These are phyloP conservation scores for Thermochaetoides dissita DNA, from an alignment of 2,329 filamentous ascomycete species.

Conservation along the genomic window DNA sequence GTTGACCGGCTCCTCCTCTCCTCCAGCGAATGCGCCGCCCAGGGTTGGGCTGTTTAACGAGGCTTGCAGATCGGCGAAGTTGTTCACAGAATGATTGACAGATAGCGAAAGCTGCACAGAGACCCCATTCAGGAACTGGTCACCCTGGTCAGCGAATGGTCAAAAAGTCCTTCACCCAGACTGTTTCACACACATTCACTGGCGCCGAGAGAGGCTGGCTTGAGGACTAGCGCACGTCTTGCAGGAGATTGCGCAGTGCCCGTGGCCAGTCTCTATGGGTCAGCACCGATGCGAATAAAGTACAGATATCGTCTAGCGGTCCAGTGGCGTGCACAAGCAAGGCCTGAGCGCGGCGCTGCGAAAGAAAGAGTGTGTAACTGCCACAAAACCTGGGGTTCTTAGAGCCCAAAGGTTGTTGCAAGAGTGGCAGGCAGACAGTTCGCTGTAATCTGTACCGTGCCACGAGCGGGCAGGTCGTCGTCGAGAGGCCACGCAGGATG, in stretches of 20 bases:
- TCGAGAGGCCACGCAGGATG: conserved; percentile 13
- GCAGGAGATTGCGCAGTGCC: too few species aligned
- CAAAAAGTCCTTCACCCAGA: conserved; percentile 4
- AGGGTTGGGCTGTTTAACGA: not conserved
- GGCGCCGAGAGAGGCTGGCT: too few species aligned
- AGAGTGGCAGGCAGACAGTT: conserved; percentile 13
- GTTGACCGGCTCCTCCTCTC: too few species aligned
- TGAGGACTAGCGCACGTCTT: too few species aligned
- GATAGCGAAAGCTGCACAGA: conserved; percentile 5
- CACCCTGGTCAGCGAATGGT: conserved; percentile 7
- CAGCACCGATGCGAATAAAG: too few species aligned
- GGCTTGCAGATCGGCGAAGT: conserved; percentile 12
- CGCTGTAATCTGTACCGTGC: conserved; percentile 7
- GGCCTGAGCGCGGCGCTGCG: conserved; percentile 9
- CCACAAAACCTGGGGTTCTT: conserved; percentile 10
- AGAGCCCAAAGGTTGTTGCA: conserved; percentile 11
- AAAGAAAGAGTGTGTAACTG: conserved; percentile 3
- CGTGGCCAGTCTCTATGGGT: too few species aligned
- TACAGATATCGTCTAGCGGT: too few species aligned
- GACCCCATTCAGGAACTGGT: conserved; percentile 6
- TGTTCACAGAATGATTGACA: conserved; percentile 13
- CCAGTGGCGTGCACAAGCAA: too few species aligned
- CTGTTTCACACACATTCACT: not conserved
- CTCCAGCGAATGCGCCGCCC: too few species aligned
- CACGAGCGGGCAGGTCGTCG: not conserved